Evolutionary conservation across 352 stramenopile genomes (phyloP).

Genomic region (Globisporangium recalcitrans): DNA sequence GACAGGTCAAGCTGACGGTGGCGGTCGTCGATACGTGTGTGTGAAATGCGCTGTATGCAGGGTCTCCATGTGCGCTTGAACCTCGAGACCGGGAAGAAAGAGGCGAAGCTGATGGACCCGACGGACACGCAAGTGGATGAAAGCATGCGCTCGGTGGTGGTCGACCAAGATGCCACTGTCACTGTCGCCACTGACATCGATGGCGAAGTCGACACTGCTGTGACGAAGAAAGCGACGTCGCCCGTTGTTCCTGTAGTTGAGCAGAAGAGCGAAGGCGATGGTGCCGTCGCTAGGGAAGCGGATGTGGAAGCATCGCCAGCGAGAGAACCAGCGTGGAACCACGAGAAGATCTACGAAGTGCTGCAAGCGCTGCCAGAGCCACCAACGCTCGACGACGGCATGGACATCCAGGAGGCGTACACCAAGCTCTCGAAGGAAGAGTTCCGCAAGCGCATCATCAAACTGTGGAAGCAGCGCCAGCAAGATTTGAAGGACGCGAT

Average conservation of each 20-base stretch:
- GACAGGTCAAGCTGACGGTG: no score
- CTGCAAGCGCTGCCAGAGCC: slow-evolving; percentile 72
- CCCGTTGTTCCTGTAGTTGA: no score
- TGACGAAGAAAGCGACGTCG: slow-evolving; percentile 2
- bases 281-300: neutral
- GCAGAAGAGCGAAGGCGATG: neutral
- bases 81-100: slow-evolving; percentile 71
- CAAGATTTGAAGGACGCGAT: slow-evolving; percentile 74
- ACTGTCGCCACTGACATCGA: slow-evolving; percentile 53
- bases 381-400: slow-evolving; percentile 52
- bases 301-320: slow-evolving; percentile 27
- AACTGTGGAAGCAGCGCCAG: slow-evolving; percentile 81
- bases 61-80: slow-evolving; percentile 83
- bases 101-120: slow-evolving; percentile 78
- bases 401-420: slow-evolving; percentile 74
- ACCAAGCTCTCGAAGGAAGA: slow-evolving; percentile 59
- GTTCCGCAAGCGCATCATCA: slow-evolving; percentile 69
- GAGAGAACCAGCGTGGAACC: slow-evolving; percentile 70
- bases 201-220: slow-evolving; percentile 35
- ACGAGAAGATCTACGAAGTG: slow-evolving; percentile 85
- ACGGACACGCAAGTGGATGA: slow-evolving; percentile 21
- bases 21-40: neutral
- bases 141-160: slow-evolving; percentile 32
- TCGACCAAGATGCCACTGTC: slow-evolving; percentile 39
- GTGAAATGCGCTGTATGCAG: slow-evolving; percentile 22